These are phyloP conservation scores for Sclerospora graminicola DNA, from an alignment of 352 stramenopile genomes.

Conservation along the genomic window DNA sequence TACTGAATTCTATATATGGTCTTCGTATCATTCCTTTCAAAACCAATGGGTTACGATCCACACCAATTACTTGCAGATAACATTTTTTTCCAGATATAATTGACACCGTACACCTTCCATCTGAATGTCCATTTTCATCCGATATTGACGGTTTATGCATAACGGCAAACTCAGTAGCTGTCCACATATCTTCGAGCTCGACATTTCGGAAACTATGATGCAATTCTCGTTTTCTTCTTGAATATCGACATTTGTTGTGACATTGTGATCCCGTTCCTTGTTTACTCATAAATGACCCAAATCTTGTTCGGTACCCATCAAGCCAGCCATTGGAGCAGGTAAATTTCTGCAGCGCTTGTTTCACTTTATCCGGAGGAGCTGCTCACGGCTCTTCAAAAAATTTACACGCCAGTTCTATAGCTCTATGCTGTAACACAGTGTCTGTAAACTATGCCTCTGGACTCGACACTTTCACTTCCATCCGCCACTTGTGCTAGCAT, in stretches of 20 bases:
- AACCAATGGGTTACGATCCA: too few relatives aligned
- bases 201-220: conserved; percentile 48
- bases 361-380: conserved; percentile 58
- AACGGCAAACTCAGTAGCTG: too few relatives aligned
- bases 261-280: conserved; percentile 38
- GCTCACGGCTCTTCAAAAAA: conserved; percentile 61
- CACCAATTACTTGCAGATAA: conserved; percentile 74
- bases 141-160: too few relatives aligned
- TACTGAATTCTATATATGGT: conserved; percentile 65
- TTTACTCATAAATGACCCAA: conserved; percentile 76
- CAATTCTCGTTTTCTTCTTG: conserved; percentile 70
- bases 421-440: conserved; percentile 71
- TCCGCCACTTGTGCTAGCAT: conserved; percentile 81
- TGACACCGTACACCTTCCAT: too few relatives aligned
- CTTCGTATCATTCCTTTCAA: conserved; percentile 49
- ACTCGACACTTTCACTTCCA: too few relatives aligned
- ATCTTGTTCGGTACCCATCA: too few relatives aligned
- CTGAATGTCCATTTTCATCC: too few relatives aligned
- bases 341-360: conserved; percentile 57
- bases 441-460: conserved; percentile 71
- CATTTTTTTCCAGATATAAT: conserved; percentile 69
- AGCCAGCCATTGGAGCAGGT: conserved; percentile 79
- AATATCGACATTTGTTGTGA: conserved; percentile 73
- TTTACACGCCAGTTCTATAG: conserved; percentile 73
- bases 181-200: too few relatives aligned